Evolutionary conservation across 805 yeast genomes (phyloP).

Genomic region (Lachancea kluyveri): DNA sequence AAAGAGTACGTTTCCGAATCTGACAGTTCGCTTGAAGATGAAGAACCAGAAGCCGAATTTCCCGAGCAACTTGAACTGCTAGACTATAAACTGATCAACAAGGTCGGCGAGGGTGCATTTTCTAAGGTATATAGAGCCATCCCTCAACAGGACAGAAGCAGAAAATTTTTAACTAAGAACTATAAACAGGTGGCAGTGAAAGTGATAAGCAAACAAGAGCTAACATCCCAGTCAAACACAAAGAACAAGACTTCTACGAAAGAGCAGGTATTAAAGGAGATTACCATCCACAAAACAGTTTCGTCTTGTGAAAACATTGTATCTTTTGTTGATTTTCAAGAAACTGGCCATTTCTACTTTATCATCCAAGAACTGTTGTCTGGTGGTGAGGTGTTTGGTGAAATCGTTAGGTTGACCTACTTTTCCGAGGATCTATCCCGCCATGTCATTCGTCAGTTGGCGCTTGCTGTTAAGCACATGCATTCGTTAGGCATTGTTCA

Average conservation of each 20-base stretch:
- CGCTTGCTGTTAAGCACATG: constrained; percentile 57
- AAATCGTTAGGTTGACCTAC: constrained; percentile 61
- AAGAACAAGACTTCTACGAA: constrained; percentile 23
- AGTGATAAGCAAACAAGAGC: constrained; percentile 60
- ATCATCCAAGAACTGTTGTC: constrained; percentile 65
- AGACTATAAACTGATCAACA: constrained; percentile 36
- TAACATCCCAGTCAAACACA: constrained; percentile 45
- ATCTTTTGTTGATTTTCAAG: constrained; percentile 57
- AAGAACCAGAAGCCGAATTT: constrained; percentile 23
- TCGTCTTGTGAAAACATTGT: constrained; percentile 51
- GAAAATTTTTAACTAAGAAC: constrained; percentile 10
- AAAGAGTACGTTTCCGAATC: constrained; percentile 9
- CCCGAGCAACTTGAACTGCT: constrained; percentile 32
- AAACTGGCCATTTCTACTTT: constrained; percentile 54
- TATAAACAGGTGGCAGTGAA: constrained; percentile 42
- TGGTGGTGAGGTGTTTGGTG: constrained; percentile 74
- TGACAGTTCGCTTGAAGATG: constrained; percentile 8
- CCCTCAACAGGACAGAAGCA: constrained; percentile 15
- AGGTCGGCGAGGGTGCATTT: constrained; percentile 80
- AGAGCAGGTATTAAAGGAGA: constrained; percentile 73
- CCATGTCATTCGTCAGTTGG: constrained; percentile 58
- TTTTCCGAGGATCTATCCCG: constrained; percentile 59
- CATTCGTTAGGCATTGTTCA: constrained; percentile 78
- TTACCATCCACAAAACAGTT: constrained; percentile 59
- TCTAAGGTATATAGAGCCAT: constrained; percentile 64